Evolutionary conservation across 495 filamentous ascomycete species (phyloP).

Genomic region (Hyaloscypha variabilis): DNA sequence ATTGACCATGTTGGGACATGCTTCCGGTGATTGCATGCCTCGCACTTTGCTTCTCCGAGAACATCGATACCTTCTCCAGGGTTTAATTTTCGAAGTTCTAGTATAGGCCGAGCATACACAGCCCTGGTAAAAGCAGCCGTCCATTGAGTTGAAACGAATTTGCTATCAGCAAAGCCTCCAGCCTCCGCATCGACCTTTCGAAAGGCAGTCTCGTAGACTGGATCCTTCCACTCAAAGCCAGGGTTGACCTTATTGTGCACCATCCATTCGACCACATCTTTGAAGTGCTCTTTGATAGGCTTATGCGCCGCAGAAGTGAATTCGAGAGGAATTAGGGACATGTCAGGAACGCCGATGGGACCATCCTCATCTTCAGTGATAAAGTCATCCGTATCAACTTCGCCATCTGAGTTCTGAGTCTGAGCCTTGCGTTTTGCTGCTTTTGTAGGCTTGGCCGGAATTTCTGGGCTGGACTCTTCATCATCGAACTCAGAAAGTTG

Average conservation of each 20-base stretch:
- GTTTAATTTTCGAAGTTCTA: conserved; percentile 23
- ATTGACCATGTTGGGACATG: conserved; percentile 69
- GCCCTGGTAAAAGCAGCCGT: conserved; percentile 64
- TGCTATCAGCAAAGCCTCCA: conserved; percentile 65
- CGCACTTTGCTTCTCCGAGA: conserved; percentile 56
- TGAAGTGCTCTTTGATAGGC: conserved; percentile 76
- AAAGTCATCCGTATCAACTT: conserved; percentile 62
- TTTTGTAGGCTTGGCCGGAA: conserved; percentile 25
- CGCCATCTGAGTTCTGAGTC: conserved; percentile 27
- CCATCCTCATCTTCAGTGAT: conserved; percentile 63
- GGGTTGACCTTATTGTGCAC: conserved; percentile 73
- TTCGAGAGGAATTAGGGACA: conserved; percentile 66
- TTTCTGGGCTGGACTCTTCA: conserved; percentile 33
- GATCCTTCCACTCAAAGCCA: conserved; percentile 64
- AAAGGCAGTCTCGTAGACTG: conserved; percentile 72
- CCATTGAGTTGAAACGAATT: conserved; percentile 77
- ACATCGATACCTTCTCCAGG: conserved; percentile 35
- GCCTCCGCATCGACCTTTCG: conserved; percentile 75
- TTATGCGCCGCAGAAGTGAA: conserved; percentile 68
- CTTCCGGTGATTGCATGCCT: conserved; percentile 72
- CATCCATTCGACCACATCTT: conserved; percentile 80
- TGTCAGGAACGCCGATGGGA: conserved; percentile 58
- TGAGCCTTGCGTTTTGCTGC: conserved; percentile 36
- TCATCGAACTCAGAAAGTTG: conserved; percentile 50
- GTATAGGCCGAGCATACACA: conserved; percentile 64